A percentile compares a stretch with the other conserved stretches of the same genome.
phyloP scores from a whole-genome alignment of 257 asterid genomes.

The Asclepias syriaca region DNA sequence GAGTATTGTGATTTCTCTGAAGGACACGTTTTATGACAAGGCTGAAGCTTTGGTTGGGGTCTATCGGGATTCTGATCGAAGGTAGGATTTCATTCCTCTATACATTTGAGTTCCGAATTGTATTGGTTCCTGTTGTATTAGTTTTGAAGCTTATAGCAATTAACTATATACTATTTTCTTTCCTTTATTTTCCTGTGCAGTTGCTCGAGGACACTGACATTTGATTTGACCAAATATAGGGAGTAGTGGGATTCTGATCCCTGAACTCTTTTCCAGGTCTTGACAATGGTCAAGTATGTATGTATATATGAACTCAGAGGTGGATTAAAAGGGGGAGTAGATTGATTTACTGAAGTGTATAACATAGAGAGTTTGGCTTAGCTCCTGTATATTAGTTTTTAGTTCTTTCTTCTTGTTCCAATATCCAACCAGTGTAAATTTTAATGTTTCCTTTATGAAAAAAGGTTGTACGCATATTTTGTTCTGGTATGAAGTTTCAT shows the following conservation, averaged over 20 bases:
- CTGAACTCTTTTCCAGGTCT: conserved; percentile 3
- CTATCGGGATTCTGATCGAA: conserved; percentile 73
- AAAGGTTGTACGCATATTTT: neutral
- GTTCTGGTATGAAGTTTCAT: neutral
- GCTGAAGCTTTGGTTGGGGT: conserved; percentile 99
- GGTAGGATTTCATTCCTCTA: conserved; percentile 34
- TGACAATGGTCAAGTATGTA: neutral
- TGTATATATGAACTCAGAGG: neutral
- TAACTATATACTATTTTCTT: neutral
- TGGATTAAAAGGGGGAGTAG: neutral
- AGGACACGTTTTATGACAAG: conserved; percentile 91
- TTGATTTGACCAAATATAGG: conserved; percentile 71
- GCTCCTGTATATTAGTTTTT: conserved; percentile 4
- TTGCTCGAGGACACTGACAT: conserved; percentile 83
- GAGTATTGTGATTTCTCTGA: conserved; percentile 94
- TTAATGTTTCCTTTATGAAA: neutral
- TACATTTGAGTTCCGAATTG: neutral
- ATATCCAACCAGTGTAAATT: conserved; percentile 1
- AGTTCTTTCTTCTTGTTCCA: neutral
- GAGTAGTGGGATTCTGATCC: conserved; percentile 36
- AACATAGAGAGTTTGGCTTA: conserved; percentile 6
- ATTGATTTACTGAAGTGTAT: neutral
- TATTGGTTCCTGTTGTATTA: neutral
- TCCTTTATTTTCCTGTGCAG: conserved; percentile 25
- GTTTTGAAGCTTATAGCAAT: neutral